These are phyloP conservation scores for Calocybe cyanea DNA, from an alignment of 768 basidiomycete species.

Conservation along the genomic window DNA sequence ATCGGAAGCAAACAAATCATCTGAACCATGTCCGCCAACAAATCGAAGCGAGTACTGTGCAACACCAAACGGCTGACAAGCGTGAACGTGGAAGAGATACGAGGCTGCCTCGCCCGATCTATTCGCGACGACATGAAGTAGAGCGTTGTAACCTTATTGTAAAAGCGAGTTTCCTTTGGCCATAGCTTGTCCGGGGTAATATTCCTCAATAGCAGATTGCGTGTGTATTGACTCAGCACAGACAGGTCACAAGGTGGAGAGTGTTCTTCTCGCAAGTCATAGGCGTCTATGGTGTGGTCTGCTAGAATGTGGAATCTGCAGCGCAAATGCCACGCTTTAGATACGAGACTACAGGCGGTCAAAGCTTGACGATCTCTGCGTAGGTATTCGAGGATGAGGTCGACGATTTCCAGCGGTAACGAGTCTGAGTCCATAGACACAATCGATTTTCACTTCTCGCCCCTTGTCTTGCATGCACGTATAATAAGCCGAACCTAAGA, in stretches of 20 bases:
- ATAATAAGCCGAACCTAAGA: too few species aligned
- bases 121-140: not conserved
- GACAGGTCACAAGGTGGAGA: not conserved
- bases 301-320: not conserved
- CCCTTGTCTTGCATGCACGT: too few species aligned
- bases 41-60: not conserved
- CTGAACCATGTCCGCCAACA: not conserved
- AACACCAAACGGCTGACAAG: not conserved
- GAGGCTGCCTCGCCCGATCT: not conserved
- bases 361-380: not conserved
- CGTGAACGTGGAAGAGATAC: not conserved
- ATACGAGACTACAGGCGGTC: conserved; percentile 2
- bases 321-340: not conserved
- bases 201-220: not conserved
- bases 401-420: not conserved
- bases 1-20: not conserved
- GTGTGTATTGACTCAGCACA: not conserved
- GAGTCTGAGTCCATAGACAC: not conserved
- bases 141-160: not conserved
- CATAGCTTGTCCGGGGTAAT: not conserved
- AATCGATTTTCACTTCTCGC: too few species aligned
- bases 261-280: too few species aligned
- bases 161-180: not conserved
- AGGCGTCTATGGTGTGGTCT: not conserved
- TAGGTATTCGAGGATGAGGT: conserved; percentile 1